Evolutionary conservation across 208 protist genomes (phyloP), one percentile per base, ranked within the genome.

Genomic region (Wallacemonas sp.): DNA sequence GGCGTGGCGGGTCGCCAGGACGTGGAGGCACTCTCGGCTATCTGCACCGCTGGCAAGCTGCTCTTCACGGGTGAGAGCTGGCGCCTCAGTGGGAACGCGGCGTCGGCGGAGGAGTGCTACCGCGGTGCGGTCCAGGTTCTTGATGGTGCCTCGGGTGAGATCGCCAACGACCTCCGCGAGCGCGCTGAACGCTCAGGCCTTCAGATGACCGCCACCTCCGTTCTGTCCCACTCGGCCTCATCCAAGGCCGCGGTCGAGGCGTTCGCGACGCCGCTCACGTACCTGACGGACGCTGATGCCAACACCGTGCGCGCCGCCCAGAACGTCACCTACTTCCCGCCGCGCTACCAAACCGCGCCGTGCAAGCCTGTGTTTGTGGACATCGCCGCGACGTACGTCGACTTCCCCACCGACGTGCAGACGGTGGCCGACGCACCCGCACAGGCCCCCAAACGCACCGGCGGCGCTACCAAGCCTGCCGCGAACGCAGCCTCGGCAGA

Each of bases 291-390:
- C 48, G 76, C 80, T 2, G 60, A 26, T 21, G 73, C 65, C 3
- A 57, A 74, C 9, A 52, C 62, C 44, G 76, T 80, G 26, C 64
- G 38, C 16, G 80, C 89, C n/a, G 86, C 89, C 21, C 57, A 84
- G 65, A 80, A 80, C 23, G 70, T 92, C 2, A 69, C 84, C 24
- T 79, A 73, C 19, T 95, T 95, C 64, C 90, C 90, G n/a, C 87
- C 90, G 11, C 78, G 87, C 55, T 93, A 85, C 61, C 87, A 92
- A 54, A 70, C 85, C 11, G 80, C 81, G n/a, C 73, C 87, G 26
- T 87, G 77, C 72, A 95, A 95, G 76, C 87, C 90, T 0, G 78
- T 87, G 26, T 95, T 93, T 77, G 85, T 92, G 0, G 90, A 95
- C 60, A 87, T 93, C 47, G 90, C 90, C 8, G 81, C 76, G 17